phyloP scores from a whole-genome alignment of 345 rosid species.

The Zanthoxylum bungeanum region DNA sequence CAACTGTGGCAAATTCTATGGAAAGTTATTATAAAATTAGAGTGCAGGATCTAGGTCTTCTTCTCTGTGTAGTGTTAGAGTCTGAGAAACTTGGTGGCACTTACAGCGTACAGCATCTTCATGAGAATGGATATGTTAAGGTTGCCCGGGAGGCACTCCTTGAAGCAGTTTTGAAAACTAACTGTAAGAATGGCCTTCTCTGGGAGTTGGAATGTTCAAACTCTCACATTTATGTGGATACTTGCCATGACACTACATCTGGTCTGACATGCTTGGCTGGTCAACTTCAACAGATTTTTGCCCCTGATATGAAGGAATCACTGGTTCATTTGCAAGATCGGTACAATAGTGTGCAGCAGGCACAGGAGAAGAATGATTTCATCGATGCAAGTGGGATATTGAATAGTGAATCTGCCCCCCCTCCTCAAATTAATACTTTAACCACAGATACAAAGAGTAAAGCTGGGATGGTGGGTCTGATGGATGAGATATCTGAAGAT shows the following conservation, averaged over 20 bases:
- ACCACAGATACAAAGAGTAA: constrained; percentile 30
- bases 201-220: constrained; percentile 85
- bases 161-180: constrained; percentile 59
- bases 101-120: constrained; percentile 64
- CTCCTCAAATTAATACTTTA: constrained; percentile 36
- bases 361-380: constrained; percentile 40
- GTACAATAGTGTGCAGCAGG: constrained; percentile 63
- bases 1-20: constrained; percentile 32
- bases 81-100: constrained; percentile 43
- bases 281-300: constrained; percentile 81
- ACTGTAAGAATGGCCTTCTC: constrained; percentile 48
- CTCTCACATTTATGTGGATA: constrained; percentile 60
- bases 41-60: constrained; percentile 86
- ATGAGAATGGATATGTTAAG: constrained; percentile 65
- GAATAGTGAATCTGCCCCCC: constrained; percentile 23
- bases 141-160: constrained; percentile 71
- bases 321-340: constrained; percentile 80
- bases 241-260: constrained; percentile 84
- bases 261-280: constrained; percentile 71
- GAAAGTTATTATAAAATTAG: constrained; percentile 55
- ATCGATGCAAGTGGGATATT: constrained; percentile 28
- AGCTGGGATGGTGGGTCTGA: constrained; percentile 44
- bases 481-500: constrained; percentile 78
- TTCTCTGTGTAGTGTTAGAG: constrained; percentile 50
- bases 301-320: constrained; percentile 90